Evolutionary conservation across 2,329 filamentous ascomycete genomes (phyloP).

Genomic region (Fusarium bulbicola): DNA sequence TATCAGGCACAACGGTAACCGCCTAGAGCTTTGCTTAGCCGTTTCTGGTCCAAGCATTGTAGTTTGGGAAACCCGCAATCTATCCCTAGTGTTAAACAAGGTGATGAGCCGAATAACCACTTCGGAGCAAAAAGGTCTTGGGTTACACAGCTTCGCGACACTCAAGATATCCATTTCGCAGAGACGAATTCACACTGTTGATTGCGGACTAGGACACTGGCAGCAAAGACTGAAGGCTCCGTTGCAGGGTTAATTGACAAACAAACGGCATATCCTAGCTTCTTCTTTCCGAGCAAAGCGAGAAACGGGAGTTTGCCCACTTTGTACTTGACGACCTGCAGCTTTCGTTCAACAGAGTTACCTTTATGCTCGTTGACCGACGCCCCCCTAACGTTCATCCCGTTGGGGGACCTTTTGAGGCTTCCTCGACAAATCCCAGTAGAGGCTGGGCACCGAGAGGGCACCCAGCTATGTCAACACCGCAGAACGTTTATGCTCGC

Average conservation of each 20-base stretch:
- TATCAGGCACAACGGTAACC: conserved; percentile 13
- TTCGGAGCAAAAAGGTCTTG: conserved; percentile 30
- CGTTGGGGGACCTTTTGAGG: conserved; percentile 31
- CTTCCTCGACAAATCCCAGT: conserved; percentile 15
- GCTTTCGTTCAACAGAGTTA: conserved; percentile 32
- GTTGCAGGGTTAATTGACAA: conserved; percentile 33
- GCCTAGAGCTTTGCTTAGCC: conserved; percentile 10
- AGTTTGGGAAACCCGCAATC: conserved; percentile 27
- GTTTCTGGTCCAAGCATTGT: conserved; percentile 22
- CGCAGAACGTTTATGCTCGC: conserved; percentile 66
- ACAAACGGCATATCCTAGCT: conserved; percentile 31
- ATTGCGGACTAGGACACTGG: conserved; percentile 21
- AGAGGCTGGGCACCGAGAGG: conserved; percentile 30
- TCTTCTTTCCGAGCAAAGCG: conserved; percentile 20
- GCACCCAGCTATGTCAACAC: conserved; percentile 58
- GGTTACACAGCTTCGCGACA: conserved; percentile 37
- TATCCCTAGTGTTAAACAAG: conserved; percentile 32
- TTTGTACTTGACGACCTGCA: conserved; percentile 34
- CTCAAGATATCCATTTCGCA: conserved; percentile 28
- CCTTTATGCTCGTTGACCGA: conserved; percentile 40
- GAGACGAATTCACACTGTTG: conserved; percentile 28
- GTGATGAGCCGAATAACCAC: conserved; percentile 29
- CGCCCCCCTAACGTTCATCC: conserved; percentile 28
- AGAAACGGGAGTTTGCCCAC: conserved; percentile 19
- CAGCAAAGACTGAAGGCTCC: conserved; percentile 21